These are phyloP conservation scores for Rhodotorula glutinis DNA, from an alignment of 1,284 basidiomycete genomes.

Conservation along the genomic window DNA sequence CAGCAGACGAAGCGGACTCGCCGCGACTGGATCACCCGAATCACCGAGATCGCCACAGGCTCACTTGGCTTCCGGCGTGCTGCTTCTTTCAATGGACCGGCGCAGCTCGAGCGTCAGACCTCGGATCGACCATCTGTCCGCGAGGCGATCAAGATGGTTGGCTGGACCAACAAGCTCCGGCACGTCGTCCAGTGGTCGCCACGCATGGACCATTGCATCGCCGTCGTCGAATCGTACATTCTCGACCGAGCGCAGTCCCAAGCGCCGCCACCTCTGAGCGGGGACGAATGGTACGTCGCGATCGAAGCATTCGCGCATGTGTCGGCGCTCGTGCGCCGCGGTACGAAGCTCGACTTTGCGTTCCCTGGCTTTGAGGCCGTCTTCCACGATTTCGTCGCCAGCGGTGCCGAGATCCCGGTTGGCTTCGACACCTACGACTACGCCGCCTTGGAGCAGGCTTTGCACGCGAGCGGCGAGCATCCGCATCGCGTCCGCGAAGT, in stretches of 20 bases:
- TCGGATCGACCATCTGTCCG: constrained; percentile 13
- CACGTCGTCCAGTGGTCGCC: constrained; percentile 7
- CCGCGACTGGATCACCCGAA: constrained; percentile 10
- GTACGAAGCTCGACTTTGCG: constrained; percentile 3
- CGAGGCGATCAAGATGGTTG: constrained; percentile 16
- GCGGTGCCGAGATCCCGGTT: constrained; percentile 17
- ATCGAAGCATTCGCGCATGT: constrained; percentile 32
- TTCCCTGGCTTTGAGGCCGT: constrained; percentile 35
- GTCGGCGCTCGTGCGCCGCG: constrained; percentile 3
- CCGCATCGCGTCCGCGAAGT: constrained; percentile 12
- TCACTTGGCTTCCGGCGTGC: constrained; percentile 13
- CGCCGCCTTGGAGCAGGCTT: constrained; percentile 13
- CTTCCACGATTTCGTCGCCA: constrained; percentile 29
- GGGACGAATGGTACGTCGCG: constrained; percentile 34
- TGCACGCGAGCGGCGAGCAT: constrained; percentile 12
- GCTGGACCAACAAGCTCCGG: constrained; percentile 17
- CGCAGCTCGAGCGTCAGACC: neutral
- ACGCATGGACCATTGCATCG: neutral
- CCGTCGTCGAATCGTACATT: constrained; percentile 30
- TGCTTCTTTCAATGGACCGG: neutral
- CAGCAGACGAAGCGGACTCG: neutral
- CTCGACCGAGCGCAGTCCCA: constrained; percentile 1
- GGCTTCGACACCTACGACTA: constrained; percentile 18
- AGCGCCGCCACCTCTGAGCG: constrained; percentile 1
- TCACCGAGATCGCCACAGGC: constrained; percentile 3